Percentiles rank a stretch among this genome's conserved stretches.
These are phyloP conservation scores for Colletotrichum sp. DNA, from an alignment of 2,329 filamentous ascomycete genomes.

Conservation along the genomic window DNA sequence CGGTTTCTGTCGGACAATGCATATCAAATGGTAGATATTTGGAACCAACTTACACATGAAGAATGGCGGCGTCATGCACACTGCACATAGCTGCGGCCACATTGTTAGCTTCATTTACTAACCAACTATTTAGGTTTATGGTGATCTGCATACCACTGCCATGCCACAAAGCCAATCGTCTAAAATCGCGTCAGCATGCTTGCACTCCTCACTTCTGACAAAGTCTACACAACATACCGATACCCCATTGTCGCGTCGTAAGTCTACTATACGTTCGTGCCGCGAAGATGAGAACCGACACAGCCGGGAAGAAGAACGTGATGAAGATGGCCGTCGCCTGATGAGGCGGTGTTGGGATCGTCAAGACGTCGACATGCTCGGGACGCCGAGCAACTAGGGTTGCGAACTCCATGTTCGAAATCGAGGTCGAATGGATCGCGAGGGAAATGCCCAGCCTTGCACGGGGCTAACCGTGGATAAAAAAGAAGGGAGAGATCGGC, in stretches of 20 bases:
- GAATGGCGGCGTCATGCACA: slow-evolving; percentile 25
- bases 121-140: not conserved
- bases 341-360: slow-evolving; percentile 36
- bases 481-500: not conserved
- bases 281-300: slow-evolving; percentile 31
- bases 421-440: not conserved
- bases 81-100: slow-evolving; percentile 16
- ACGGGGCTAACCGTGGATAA: not conserved
- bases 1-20: not conserved
- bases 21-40: not conserved
- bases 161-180: slow-evolving; percentile 31
- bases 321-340: slow-evolving; percentile 33
- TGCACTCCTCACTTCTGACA: not conserved
- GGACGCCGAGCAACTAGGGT: slow-evolving; percentile 2
- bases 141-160: slow-evolving; percentile 23
- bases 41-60: slow-evolving; percentile 30
- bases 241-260: slow-evolving; percentile 28
- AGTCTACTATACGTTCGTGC: slow-evolving; percentile 29
- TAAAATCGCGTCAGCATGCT: slow-evolving; percentile 2
- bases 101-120: not conserved
- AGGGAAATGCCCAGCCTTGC: not conserved
- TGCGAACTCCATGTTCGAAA: slow-evolving; percentile 4
- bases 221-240: slow-evolving; percentile 23
- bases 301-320: slow-evolving; percentile 34
- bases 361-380: slow-evolving; percentile 27